Percentiles rank a stretch among this genome's conserved stretches.
These are phyloP conservation scores for Cordyceps cicadae DNA, from an alignment of 2,329 filamentous ascomycete species.

Conservation along the genomic window DNA sequence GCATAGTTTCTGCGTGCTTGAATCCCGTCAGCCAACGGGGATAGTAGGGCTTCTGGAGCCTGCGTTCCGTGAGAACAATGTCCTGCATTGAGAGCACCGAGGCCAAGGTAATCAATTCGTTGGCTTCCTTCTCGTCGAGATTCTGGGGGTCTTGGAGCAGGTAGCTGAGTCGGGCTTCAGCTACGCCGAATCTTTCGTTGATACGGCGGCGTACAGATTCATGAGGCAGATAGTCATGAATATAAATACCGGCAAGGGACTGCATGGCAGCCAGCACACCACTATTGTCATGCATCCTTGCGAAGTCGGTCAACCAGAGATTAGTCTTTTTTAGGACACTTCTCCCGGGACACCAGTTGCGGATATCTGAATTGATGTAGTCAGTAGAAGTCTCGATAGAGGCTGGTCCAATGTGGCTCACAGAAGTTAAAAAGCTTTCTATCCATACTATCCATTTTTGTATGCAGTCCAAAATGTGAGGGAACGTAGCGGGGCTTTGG, in stretches of 20 bases:
- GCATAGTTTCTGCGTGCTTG: slow-evolving; percentile 25
- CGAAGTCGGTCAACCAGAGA: slow-evolving; percentile 32
- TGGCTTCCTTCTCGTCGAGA: slow-evolving; percentile 18
- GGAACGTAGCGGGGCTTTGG: neutral
- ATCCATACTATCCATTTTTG: slow-evolving; percentile 7
- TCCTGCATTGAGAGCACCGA: slow-evolving; percentile 33
- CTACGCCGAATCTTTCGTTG: slow-evolving; percentile 24
- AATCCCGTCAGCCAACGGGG: slow-evolving; percentile 33
- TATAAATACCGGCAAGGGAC: slow-evolving; percentile 32
- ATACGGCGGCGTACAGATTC: slow-evolving; percentile 24
- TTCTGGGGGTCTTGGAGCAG: slow-evolving; percentile 21
- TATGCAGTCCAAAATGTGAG: neutral
- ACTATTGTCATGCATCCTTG: slow-evolving; percentile 27
- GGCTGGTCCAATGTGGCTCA: neutral
- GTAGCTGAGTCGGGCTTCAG: slow-evolving; percentile 23
- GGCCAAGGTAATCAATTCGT: slow-evolving; percentile 29
- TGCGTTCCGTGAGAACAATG: slow-evolving; percentile 30
- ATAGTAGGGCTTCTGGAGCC: slow-evolving; percentile 22
- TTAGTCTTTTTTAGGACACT: slow-evolving; percentile 31
- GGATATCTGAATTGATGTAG: slow-evolving; percentile 22
- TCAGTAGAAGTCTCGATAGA: slow-evolving; percentile 3
- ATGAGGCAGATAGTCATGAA: slow-evolving; percentile 31
- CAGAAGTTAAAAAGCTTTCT: slow-evolving; percentile 6
- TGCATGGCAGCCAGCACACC: slow-evolving; percentile 31
- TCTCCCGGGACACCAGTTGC: slow-evolving; percentile 33